Base-by-base conservation (phyloP, 2,329 filamentous ascomycete genomes). In the Stylonectria norvegica region DNA sequence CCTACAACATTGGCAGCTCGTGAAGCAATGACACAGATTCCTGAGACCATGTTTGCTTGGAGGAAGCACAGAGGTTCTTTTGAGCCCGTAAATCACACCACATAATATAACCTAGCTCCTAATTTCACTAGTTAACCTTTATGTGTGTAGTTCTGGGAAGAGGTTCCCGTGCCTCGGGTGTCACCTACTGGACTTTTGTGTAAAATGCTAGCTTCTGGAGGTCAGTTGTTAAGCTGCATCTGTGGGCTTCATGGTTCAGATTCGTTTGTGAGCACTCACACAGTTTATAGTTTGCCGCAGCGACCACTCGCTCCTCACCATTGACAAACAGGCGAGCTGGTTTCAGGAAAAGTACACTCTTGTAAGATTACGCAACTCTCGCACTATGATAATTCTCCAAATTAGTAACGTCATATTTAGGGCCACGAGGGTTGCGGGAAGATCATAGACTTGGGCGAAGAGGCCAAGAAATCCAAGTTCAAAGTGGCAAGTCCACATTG, bases 41-140 rank as follows among this genome's bases (percentile, higher is more conserved):
- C 22, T 12, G 7, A 7, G 7, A 59, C 58, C 3, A 66, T 66
- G 63, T 47, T 50, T 33, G 63, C 60, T 1, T 66, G 63, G 63
- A 54, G 59, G 27, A 64, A 64, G 42, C 57, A 64, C 34, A 53
- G 45, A 38, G 63, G 61, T 30, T 57, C 52, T 20, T 52, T 51
- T 2, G 45, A 43, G 5, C 47, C 47, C 18, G 47, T 49, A 44
- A n/a, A 5, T 7, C 9, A 9, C 19, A 5, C 5, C 3, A 5
- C 3, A 12, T 5, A 4, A 2, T 0, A 4, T 7, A n/a, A 11
- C 8, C 7, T 5, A 15, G 8, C 4, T 5, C 20, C 2, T 4
- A 3, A n/a, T 5, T 9, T 34, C 15, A 38, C 7, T 7, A 5
- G 18, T 12, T 7, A 5, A 15, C n/a, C n/a, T n/a, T n/a, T n/a